Evolutionary conservation across 2,329 filamentous ascomycete genomes (phyloP).

Genomic region (Alternaria angustiovoidea): DNA sequence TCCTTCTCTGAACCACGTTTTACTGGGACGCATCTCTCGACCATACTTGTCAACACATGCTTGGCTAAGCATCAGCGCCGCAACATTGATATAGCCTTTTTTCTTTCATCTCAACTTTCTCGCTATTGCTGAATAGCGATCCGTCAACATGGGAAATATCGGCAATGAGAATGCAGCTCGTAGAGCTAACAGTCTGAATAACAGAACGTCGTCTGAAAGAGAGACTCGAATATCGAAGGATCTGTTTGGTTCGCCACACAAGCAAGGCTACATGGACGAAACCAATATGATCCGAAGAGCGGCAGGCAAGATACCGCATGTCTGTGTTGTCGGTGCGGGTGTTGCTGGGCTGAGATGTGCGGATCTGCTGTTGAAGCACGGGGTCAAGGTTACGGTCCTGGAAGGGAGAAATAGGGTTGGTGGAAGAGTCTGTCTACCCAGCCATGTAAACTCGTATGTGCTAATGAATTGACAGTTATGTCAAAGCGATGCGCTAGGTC

Average conservation of each 20-base stretch:
- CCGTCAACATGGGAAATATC: slow-evolving; percentile 28
- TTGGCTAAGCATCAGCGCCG: not conserved
- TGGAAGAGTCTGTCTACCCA: slow-evolving; percentile 62
- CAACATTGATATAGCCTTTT: not conserved
- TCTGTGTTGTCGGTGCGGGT: slow-evolving; percentile 75
- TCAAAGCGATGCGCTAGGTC: slow-evolving; percentile 58
- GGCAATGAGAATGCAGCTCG: slow-evolving; percentile 38
- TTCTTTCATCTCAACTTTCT: not conserved
- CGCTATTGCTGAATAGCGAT: not conserved
- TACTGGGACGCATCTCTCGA: not conserved
- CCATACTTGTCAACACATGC: not conserved
- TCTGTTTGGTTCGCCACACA: slow-evolving; percentile 41
- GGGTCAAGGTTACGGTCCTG: slow-evolving; percentile 72
- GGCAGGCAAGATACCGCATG: slow-evolving; percentile 57
- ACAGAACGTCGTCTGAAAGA: slow-evolving; percentile 22
- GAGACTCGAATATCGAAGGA: slow-evolving; percentile 47
- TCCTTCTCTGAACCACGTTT: not conserved
- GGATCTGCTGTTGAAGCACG: slow-evolving; percentile 70
- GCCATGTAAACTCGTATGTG: no score
- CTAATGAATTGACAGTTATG: slow-evolving; percentile 51
- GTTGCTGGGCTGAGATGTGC: slow-evolving; percentile 75
- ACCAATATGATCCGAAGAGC: slow-evolving; percentile 42
- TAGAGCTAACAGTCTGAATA: slow-evolving; percentile 38
- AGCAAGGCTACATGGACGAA: slow-evolving; percentile 29
- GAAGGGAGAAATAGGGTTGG: slow-evolving; percentile 74